Base-by-base conservation (phyloP, 2,329 filamentous ascomycete species). In the Dryadomyces quercus-mongolicae region DNA sequence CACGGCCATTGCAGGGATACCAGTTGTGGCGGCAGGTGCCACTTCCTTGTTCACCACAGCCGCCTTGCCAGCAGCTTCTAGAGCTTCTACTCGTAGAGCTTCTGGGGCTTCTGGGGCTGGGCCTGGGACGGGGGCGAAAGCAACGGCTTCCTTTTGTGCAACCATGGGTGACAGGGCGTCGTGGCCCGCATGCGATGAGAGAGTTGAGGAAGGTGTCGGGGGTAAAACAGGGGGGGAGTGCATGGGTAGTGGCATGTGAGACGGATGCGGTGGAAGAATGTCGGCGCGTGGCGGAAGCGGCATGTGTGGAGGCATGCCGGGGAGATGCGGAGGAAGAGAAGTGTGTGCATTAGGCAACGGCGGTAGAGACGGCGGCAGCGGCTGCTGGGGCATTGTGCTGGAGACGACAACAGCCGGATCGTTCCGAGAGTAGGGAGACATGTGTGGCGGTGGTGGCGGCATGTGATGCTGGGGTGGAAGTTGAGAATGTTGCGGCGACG, bases 151-250 rank as follows among this genome's bases (percentile, higher is more conserved):
- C 21, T 18, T 18, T 22, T 53, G 55, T 1, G 44, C 34, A 7
- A 49, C 34, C 7, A n/a, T 25, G 9, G 55, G 18, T 2, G 55
- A 57, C 46, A 55, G 21, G 9, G 54, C 46, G 0, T 55, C 54
- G 16, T 57, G 48, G 2, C 57, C 60, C 44, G 59, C 58, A 51
- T 67, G 65, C 3, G 73, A 71, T 8, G 75, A 75, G 54, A 75
- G 71, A 18, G 74, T 74, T 16, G 78, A 80, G 5, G 75, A 75
- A 4, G 77, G 77, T 10, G 78, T 78, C 36, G 74, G 73, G 20
- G 75, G 69, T 54, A 68, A 51, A 12, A 46, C 46, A 5, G 55
- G 42, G 9, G 49, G 10, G 5, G 42, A 20, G 8, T 44, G 42
- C 15, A 44, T 44, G 16, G 42, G 44, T 10, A 10, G 21, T 22